Conservation (phyloP, 371 early-diverging fungal species). For the Mucor lusitanicus region DNA sequence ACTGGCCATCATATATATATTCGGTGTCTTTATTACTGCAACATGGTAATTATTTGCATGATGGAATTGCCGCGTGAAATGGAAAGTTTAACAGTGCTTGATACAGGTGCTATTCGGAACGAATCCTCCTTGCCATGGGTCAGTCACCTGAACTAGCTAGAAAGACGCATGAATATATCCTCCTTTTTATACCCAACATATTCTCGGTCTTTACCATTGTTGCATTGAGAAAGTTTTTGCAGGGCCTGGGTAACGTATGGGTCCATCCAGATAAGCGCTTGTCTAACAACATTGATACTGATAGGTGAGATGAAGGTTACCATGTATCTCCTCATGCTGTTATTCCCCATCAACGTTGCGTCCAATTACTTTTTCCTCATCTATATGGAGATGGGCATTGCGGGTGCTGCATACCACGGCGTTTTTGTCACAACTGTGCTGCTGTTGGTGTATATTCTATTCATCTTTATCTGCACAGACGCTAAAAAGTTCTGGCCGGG, state of each 20-base stretch:
- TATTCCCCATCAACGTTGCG: slow-evolving; percentile 36
- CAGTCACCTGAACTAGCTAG: slow-evolving; percentile 36
- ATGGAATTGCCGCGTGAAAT: not conserved
- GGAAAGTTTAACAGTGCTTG: not conserved
- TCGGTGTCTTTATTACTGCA: slow-evolving; percentile 22
- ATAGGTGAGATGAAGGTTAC: slow-evolving; percentile 41
- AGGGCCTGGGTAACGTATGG: slow-evolving; percentile 30
- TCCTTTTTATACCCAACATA: slow-evolving; percentile 26
- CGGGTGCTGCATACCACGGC: slow-evolving; percentile 36
- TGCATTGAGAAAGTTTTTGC: slow-evolving; percentile 40
- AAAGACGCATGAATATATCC: slow-evolving; percentile 35
- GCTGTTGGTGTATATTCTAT: slow-evolving; percentile 6
- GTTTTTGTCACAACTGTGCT: slow-evolving; percentile 1
- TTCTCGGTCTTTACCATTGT: slow-evolving; percentile 31
- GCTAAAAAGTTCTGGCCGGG: slow-evolving; percentile 39
- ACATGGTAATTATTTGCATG: slow-evolving; percentile 24
- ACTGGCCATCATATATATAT: slow-evolving; percentile 30
- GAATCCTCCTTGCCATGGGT: slow-evolving; percentile 26
- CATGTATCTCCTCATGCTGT: slow-evolving; percentile 30
- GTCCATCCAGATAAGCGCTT: not conserved
- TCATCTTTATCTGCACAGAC: slow-evolving; percentile 21
- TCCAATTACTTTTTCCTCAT: slow-evolving; percentile 36
- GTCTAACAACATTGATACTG: not conserved
- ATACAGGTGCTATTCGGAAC: slow-evolving; percentile 10
- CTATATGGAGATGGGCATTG: slow-evolving; percentile 29